A percentile compares a stretch with the other conserved stretches of the same genome.
These are phyloP conservation scores for Benincasa hispida DNA, from an alignment of 306 rosid species.

Conservation along the genomic window DNA sequence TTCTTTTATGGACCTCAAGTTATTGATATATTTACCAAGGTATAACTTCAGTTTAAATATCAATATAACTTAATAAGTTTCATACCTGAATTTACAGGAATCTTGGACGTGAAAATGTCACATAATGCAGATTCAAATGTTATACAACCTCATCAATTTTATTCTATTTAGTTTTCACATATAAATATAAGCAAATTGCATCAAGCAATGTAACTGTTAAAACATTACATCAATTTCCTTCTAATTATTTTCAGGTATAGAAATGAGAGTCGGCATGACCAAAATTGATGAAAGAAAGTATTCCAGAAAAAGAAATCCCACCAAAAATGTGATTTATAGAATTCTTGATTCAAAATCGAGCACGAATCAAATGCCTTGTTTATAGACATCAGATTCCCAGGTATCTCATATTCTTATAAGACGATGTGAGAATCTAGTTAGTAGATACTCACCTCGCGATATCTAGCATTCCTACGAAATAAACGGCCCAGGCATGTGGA, in stretches of 20 bases:
- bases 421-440: background rate
- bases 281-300: background rate
- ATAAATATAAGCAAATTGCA: background rate
- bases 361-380: background rate
- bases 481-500: background rate
- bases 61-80: background rate
- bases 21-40: too few relatives aligned
- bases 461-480: background rate
- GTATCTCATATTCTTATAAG: background rate
- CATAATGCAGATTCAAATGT: background rate
- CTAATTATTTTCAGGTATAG: background rate
- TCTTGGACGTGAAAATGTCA: background rate
- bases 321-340: background rate
- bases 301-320: background rate
- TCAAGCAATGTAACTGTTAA: background rate
- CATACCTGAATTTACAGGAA: background rate
- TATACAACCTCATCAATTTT: background rate
- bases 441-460: background rate
- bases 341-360: background rate
- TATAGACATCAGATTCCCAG: background rate
- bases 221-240: background rate
- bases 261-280: background rate
- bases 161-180: background rate
- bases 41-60: too few relatives aligned
- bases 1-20: too few relatives aligned